These are phyloP conservation scores for Globisporangium rhizosaccharum DNA, from an alignment of 352 stramenopile species.

Conservation along the genomic window DNA sequence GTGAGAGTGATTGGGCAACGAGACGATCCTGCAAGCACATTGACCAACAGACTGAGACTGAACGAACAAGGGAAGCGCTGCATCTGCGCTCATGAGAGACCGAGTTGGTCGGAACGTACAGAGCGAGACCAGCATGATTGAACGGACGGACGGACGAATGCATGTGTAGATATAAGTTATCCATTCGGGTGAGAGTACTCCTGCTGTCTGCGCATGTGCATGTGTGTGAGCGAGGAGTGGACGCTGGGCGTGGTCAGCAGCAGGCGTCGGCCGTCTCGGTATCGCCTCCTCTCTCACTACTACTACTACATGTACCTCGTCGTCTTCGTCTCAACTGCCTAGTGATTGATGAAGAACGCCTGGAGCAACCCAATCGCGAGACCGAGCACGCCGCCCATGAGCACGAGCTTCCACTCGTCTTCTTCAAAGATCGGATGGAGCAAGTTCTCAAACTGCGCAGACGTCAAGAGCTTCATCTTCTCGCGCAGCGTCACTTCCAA, in stretches of 20 bases:
- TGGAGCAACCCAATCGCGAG: slow-evolving; percentile 90
- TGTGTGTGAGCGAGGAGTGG: background rate
- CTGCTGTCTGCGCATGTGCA: background rate
- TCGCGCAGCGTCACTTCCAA: slow-evolving; percentile 89
- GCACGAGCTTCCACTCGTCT: slow-evolving; percentile 97
- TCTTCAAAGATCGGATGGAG: slow-evolving; percentile 98
- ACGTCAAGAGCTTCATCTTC: slow-evolving; percentile 89
- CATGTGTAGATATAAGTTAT: slow-evolving; percentile 57
- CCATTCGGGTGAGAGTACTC: slow-evolving; percentile 14
- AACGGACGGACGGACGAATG: slow-evolving; percentile 4
- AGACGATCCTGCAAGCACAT: slow-evolving; percentile 1
- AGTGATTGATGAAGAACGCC: slow-evolving; percentile 85
- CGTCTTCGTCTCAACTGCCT: slow-evolving; percentile 5
- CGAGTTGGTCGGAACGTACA: slow-evolving; percentile 4
- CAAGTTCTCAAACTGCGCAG: slow-evolving; percentile 92
- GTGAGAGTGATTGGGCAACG: background rate
- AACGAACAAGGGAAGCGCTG: too few species aligned
- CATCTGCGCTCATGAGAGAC: background rate
- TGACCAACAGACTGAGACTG: too few species aligned
- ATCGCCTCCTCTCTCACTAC: too few species aligned
- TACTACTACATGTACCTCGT: too few species aligned
- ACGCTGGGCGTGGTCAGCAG: too few species aligned
- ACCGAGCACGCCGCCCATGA: slow-evolving; percentile 93
- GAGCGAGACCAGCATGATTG: too few species aligned
- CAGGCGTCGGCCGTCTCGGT: too few species aligned